Evolutionary conservation across 192 early-diverging fungal species (phyloP).

Genomic region (Entomortierella lignicola): DNA sequence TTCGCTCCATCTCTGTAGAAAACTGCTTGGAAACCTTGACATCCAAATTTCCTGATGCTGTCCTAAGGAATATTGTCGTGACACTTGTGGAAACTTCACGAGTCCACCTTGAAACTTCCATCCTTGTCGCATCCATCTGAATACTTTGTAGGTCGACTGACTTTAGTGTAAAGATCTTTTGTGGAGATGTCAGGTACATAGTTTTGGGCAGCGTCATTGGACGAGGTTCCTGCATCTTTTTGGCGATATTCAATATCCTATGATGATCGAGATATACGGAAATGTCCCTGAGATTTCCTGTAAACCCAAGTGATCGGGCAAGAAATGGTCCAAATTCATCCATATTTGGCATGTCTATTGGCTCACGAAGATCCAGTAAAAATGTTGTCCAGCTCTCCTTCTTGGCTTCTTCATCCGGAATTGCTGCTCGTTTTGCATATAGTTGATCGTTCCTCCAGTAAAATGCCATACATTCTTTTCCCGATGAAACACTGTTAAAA

Average conservation of each 20-base stretch:
- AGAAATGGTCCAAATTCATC: constrained; percentile 69
- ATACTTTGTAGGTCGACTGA: constrained; percentile 69
- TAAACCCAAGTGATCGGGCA: constrained; percentile 78
- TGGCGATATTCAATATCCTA: constrained; percentile 68
- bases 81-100: constrained; percentile 11
- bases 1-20: constrained; percentile 81
- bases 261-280: constrained; percentile 72
- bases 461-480: constrained; percentile 85
- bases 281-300: constrained; percentile 75
- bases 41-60: constrained; percentile 69
- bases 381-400: constrained; percentile 76
- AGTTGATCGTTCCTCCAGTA: constrained; percentile 91
- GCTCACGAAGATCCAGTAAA: constrained; percentile 80
- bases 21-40: constrained; percentile 67
- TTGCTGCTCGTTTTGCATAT: constrained; percentile 77
- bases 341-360: constrained; percentile 67
- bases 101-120: constrained; percentile 46
- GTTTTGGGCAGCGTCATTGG: constrained; percentile 66
- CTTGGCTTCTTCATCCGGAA: constrained; percentile 54
- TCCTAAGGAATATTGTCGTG: constrained; percentile 76
- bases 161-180: constrained; percentile 76
- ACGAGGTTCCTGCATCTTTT: constrained; percentile 71
- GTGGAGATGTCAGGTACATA: constrained; percentile 69
- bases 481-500: constrained; percentile 71
- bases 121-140: constrained; percentile 64